Base-by-base conservation (phyloP, 306 rosid species). In the Medicago ruthenica region DNA sequence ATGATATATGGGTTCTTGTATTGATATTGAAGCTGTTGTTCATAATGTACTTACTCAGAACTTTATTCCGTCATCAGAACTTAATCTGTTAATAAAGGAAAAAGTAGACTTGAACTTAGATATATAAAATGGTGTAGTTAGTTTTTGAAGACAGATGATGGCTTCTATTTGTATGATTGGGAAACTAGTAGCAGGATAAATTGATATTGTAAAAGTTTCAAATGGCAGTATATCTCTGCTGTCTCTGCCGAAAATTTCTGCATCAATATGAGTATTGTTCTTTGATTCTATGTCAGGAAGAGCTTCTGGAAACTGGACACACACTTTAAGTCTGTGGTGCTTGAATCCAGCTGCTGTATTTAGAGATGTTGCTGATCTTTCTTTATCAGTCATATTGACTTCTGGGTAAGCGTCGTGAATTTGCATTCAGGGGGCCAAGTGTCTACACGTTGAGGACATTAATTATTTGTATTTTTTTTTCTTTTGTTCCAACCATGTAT, bases 271-370 rank as follows among this genome's bases (percentile, higher is more conserved):
- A 69, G 40, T 9, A 51, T 3, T 8, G 12, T 70, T 80, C 59
- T 31, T 67, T 83, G 74, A 58, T 77, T 18, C 70, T 83, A 48
- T 81, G 71, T 55, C 91, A 94, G 98, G 96, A 79, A 87, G 86
- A 76, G 79, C 75, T 79, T 67, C 14, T 76, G 95, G 87, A 63
- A 86, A 83, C 27, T 94, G 98, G 98, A 90, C 87, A n/a, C 81
- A 80, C 80, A 83, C 93, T 50, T 83, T 94, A 45, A 94, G 96
- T 83, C 85, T 94, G 85, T 94, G 98, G 98, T 94, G 98, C 89
- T 80, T 94, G 88, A 94, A 94, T 86, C 98, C 98, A 55, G 88
- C 90, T 57, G 97, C 90, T 76, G 98, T 92, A 84, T 94, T 94
- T 79, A 90, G 86, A 85, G 97, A 94, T 84, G 90, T 94, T 72